Evolutionary conservation across 352 stramenopile genomes (phyloP), one percentile per base, ranked within the genome.

Genomic region (Phytopythium chamaehyphon): DNA sequence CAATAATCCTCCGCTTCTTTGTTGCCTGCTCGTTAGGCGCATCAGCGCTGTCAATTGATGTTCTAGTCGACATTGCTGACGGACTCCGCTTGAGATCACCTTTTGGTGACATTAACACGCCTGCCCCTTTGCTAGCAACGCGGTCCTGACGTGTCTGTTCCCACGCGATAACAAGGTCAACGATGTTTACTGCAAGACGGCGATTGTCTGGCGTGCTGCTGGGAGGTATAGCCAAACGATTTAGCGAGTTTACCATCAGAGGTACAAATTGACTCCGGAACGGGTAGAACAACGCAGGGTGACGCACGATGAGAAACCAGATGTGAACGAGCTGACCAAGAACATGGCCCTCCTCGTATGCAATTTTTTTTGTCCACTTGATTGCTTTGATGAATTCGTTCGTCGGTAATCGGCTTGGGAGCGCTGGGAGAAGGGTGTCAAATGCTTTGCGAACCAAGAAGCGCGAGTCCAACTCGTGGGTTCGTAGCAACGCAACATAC

Each of bases 291-390:
- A 99, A 58, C 14, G 86, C 69, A 21, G 89, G 88, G 64, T 99
- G 93, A 26, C 88, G 83, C 44, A 98, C 95, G 56, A 99, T 96
- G 26, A 97, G 78, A 44, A 98, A 96, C 93, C 95, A 99, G 61
- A 99, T 96, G 76, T 99, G 96, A 40, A 98, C 95, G 15, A 99
- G 77, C 53, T 99, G 96, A 14, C 83, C 83, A 0, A 98, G 70
- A 16, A 93, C 90, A 59, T 98, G 96, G 7, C 86, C 89, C 83
- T 99, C 97, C 76, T 99, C 96, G 54, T 98, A 97, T 55, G 98
- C 95, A 33, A 99, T 93, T 64, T 98, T 98, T 59, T 97, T 97
- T 9, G 96, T 99, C 80, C 91, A 98, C 54, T 98, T 98, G 55
- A 99, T 96, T 3, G 88, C 85, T 62, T 96, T 97, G 61, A 98